These are phyloP conservation scores for Pseudocercospora fuligena DNA, from an alignment of 2,329 filamentous ascomycete species.

Conservation along the genomic window DNA sequence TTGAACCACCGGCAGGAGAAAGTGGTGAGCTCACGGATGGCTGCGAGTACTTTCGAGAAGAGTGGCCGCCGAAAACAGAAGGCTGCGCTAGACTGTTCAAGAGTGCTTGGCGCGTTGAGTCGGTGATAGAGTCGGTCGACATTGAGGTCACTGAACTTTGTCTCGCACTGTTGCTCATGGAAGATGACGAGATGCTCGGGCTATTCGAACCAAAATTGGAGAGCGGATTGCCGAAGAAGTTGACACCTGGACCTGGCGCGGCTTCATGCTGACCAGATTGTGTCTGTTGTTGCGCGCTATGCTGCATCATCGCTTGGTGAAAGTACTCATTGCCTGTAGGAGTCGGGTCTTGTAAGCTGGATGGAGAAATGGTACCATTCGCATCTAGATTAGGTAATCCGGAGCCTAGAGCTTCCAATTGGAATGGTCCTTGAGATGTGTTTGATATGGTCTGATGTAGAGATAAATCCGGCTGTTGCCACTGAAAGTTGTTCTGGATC, in stretches of 20 bases:
- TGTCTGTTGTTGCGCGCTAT: slow-evolving; percentile 29
- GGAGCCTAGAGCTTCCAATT: slow-evolving; percentile 73
- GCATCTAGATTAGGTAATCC: slow-evolving; percentile 78
- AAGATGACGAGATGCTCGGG: slow-evolving; percentile 65
- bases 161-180: slow-evolving; percentile 69
- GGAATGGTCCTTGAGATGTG: slow-evolving; percentile 69
- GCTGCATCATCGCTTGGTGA: slow-evolving; percentile 69
- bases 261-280: slow-evolving; percentile 27
- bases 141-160: slow-evolving; percentile 65
- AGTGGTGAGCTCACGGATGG: slow-evolving; percentile 60
- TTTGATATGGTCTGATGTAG: slow-evolving; percentile 64
- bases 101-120: slow-evolving; percentile 67
- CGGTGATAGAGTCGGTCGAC: slow-evolving; percentile 69
- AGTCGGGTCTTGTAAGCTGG: slow-evolving; percentile 72
- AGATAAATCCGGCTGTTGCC: slow-evolving; percentile 73
- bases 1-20: slow-evolving; percentile 43
- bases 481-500: slow-evolving; percentile 41
- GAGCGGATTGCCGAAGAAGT: slow-evolving; percentile 60
- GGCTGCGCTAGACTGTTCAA: slow-evolving; percentile 66
- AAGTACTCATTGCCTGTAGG: slow-evolving; percentile 74
- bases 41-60: slow-evolving; percentile 64
- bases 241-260: slow-evolving; percentile 53
- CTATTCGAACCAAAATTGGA: slow-evolving; percentile 73
- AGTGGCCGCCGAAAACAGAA: slow-evolving; percentile 55
- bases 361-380: slow-evolving; percentile 75